These are phyloP conservation scores for Phytopythium sindhum DNA, from an alignment of 352 stramenopile genomes.

Conservation along the genomic window DNA sequence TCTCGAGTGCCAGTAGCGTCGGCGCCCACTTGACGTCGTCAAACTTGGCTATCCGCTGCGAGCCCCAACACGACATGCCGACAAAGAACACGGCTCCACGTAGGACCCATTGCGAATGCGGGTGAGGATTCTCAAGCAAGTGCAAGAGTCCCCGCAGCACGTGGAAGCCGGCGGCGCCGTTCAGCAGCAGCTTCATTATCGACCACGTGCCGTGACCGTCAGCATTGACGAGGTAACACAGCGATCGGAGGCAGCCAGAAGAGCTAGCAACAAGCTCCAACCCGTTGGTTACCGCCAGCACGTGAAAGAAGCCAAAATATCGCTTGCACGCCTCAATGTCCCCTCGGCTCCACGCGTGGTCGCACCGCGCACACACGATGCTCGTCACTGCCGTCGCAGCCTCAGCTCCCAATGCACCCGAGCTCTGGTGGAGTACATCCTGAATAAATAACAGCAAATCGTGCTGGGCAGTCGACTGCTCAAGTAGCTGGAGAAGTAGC, in stretches of 20 bases:
- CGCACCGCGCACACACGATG: slow-evolving; percentile 60
- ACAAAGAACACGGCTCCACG: slow-evolving; percentile 85
- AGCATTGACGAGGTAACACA: slow-evolving; percentile 83
- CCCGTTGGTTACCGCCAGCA: slow-evolving; percentile 48
- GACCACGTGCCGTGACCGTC: slow-evolving; percentile 82
- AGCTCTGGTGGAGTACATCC: slow-evolving; percentile 60
- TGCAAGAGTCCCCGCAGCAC: slow-evolving; percentile 65
- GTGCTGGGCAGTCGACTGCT: slow-evolving; percentile 77
- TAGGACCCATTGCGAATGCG: slow-evolving; percentile 67
- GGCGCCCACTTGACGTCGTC: slow-evolving; percentile 74
- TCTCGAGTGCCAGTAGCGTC: slow-evolving; percentile 65
- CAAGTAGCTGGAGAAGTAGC: slow-evolving; percentile 69
- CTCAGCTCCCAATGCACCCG: slow-evolving; percentile 50
- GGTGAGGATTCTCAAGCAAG: slow-evolving; percentile 61
- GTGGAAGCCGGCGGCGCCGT: slow-evolving; percentile 56
- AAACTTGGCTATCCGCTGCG: slow-evolving; percentile 68
- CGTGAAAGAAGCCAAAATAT: slow-evolving; percentile 75
- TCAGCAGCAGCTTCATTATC: slow-evolving; percentile 77
- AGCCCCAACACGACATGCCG: slow-evolving; percentile 87
- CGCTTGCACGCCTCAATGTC: slow-evolving; percentile 72
- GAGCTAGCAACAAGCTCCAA: slow-evolving; percentile 60
- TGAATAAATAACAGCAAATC: slow-evolving; percentile 76
- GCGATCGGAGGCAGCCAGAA: slow-evolving; percentile 57
- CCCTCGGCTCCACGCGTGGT: slow-evolving; percentile 65
- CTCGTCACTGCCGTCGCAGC: slow-evolving; percentile 69